Base-by-base conservation (phyloP, 164 flowering plant species). In the Warburgia ugandensis region DNA sequence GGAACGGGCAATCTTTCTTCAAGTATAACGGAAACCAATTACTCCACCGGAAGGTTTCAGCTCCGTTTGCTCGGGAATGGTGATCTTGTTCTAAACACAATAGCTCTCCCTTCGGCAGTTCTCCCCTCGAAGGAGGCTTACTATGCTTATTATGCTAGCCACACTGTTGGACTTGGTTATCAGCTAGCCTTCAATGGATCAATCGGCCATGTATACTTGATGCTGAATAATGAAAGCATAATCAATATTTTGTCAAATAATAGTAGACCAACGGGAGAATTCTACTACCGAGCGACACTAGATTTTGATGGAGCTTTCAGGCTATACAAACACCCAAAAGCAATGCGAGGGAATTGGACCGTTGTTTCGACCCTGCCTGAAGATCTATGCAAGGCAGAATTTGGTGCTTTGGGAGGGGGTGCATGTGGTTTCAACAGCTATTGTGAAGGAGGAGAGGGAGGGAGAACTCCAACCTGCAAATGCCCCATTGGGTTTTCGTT, bases 251-350 rank as follows among this genome's bases (percentile, higher is more conserved):
- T n/a, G n/a, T n/a, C n/a, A n/a, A n/a, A n/a, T n/a, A n/a, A n/a
- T n/a, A n/a, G n/a, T n/a, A n/a, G n/a, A n/a, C n/a, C n/a, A n/a
- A n/a, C n/a, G n/a, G n/a, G n/a, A n/a, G 65, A 67, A 3, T 56
- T 55, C 42, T 72, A 80, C 44, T 68, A 68, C 14, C 62, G 73
- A 35, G 75, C 63, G 11, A 63, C 60, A 8, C 48, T 77, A 1
- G 77, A 73, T 19, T 64, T 29, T 45, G 79, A 78, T 57, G 79
- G 83, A 9, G 70, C 72, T 50, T 55, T 72, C 20, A 55, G 64
- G 47, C 69, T 60, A 3, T 73, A 66, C 32, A 30, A 33, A 10
- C 35, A 61, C 61, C 74, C 66, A 0, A 76, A 56, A 35, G 32
- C 5, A 49, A 32, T 12, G 17, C 1, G 6, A 4, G n/a, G n/a